Evolutionary conservation across 2,329 filamentous ascomycete genomes (phyloP).

Genomic region (Talaromyces sp.): DNA sequence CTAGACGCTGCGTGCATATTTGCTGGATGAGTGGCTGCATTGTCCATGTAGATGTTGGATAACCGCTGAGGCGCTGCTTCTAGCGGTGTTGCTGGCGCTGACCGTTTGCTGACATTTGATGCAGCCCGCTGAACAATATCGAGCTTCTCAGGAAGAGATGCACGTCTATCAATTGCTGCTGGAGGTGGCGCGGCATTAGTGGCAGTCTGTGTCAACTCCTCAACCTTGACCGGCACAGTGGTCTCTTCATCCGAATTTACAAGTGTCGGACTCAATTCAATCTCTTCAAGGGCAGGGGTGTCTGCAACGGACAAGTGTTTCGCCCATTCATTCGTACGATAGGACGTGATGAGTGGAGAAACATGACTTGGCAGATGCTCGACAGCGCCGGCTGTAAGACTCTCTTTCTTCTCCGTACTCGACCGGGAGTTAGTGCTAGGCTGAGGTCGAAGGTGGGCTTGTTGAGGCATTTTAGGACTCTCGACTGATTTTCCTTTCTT

Average conservation of each 20-base stretch:
- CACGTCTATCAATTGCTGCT: constrained; percentile 24
- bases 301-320: constrained; percentile 82
- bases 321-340: constrained; percentile 93
- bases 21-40: not conserved
- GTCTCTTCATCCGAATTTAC: constrained; percentile 44
- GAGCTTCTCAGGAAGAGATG: not conserved
- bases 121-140: constrained; percentile 1
- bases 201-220: constrained; percentile 61
- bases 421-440: constrained; percentile 5
- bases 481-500: not conserved
- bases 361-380: constrained; percentile 64
- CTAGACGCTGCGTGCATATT: not conserved
- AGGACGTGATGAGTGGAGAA: constrained; percentile 73
- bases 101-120: not conserved
- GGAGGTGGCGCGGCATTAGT: constrained; percentile 45
- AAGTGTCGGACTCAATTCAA: constrained; percentile 33
- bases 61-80: not conserved
- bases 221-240: constrained; percentile 58
- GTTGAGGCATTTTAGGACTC: not conserved
- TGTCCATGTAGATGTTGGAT: not conserved
- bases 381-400: constrained; percentile 30
- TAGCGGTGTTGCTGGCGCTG: not conserved
- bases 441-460: not conserved
- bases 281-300: constrained; percentile 55
- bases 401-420: constrained; percentile 18